Percentiles rank a stretch among this genome's conserved stretches.
Evolutionary conservation across 148 eudicot species (phyloP).

Genomic region (Chenopodium quinoa): DNA sequence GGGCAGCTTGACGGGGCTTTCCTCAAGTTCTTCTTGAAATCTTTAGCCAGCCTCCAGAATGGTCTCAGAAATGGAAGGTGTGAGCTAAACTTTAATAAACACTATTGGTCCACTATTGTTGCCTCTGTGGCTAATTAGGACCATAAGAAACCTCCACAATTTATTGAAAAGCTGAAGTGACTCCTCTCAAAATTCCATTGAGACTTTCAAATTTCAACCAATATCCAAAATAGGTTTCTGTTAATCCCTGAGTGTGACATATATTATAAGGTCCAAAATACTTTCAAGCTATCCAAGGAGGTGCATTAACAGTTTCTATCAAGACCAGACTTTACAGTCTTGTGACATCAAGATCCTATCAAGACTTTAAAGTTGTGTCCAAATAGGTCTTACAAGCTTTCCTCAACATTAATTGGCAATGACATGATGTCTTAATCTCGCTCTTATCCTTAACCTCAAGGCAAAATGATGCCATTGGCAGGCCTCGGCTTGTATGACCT

Average conservation of each 20-base stretch:
- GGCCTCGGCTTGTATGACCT: neutral
- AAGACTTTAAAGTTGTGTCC: too few species aligned
- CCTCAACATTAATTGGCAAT: too few species aligned
- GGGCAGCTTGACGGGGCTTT: too few species aligned
- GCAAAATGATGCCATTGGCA: neutral
- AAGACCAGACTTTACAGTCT: neutral
- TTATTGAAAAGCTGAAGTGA: neutral
- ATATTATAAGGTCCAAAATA: neutral
- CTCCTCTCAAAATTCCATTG: neutral
- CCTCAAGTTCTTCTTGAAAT: too few species aligned
- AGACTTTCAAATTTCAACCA: neutral
- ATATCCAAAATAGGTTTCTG: neutral
- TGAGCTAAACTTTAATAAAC: neutral
- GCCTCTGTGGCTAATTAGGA: neutral
- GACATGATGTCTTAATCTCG: too few species aligned
- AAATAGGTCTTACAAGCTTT: too few species aligned
- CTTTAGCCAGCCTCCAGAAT: too few species aligned
- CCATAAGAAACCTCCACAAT: neutral
- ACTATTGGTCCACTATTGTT: neutral
- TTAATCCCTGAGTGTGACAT: neutral
- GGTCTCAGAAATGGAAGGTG: neutral
- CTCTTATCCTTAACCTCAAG: too few species aligned
- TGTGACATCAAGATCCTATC: too few species aligned
- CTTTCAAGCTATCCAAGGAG: neutral
- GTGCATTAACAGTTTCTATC: neutral